Base-by-base conservation (phyloP, 75 land plant species). In the Larix kaempferi region DNA sequence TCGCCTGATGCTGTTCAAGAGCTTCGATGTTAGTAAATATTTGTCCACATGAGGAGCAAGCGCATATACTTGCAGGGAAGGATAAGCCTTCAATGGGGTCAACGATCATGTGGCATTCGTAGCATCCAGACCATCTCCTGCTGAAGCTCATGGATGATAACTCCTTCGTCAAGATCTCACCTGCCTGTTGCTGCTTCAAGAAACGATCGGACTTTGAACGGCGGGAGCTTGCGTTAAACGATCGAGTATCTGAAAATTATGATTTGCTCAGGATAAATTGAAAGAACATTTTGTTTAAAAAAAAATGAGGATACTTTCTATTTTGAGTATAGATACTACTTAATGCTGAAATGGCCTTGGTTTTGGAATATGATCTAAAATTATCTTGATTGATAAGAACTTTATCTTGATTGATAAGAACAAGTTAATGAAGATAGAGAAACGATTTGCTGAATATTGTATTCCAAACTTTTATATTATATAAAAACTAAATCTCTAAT, bases 1-100 rank as follows among this genome's bases (percentile, higher is more conserved):
- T 67, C 41, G 91, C 74, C 61, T 89, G 93, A 77, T 91, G 93
- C 76, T 77, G 80, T 84, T 88, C 93, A 82, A 91, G 81, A 60
- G 61, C 74, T 61, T 91, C 89, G 61, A 82, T 29, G 66, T 82
- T 86, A 80, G 76, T 81, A 78, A 91, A 91, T 23, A 89, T 74
- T 80, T 91, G 85, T 33, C 91, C 93, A 78, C 93, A 91, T 5
- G 82, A 60, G 71, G 87, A 80, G 74, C 93, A 91, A 17, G 89
- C 41, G 63, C 77, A 84, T 6, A 86, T 76, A 57, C 76, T 77
- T 21, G 77, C 13, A 65, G 84, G 81, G 21, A 83, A 79, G 71
- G 89, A 85, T 39, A 82, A 74, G 3, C 82, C 85, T 74, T 78
- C 82, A 22, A 86, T 72, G 15, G 91, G 91, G 61, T 89, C 89